phyloP scores from a whole-genome alignment of 2,329 filamentous ascomycete species.

The Calonectria montana region DNA sequence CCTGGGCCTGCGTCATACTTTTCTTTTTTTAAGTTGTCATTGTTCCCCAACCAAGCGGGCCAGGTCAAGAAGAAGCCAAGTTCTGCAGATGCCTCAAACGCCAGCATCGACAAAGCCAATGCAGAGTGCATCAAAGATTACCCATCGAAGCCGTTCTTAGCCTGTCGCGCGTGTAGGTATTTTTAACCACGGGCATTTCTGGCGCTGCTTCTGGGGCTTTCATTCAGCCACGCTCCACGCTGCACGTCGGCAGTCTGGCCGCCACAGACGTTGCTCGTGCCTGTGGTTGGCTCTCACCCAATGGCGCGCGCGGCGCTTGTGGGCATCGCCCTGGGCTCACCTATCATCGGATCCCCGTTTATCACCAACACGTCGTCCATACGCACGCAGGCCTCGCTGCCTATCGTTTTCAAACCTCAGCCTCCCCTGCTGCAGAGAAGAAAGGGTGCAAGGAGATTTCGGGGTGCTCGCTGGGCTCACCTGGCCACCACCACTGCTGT shows the following conservation, averaged over 20 bases:
- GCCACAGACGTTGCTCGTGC: not conserved
- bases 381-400: not conserved
- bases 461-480: not conserved
- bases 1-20: not conserved
- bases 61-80: not conserved
- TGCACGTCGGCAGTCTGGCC: slow-evolving; percentile 5
- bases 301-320: slow-evolving; percentile 4
- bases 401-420: not conserved
- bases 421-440: not conserved
- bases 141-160: not conserved
- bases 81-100: not conserved
- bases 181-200: slow-evolving; percentile 12
- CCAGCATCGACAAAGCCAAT: not conserved
- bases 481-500: not conserved
- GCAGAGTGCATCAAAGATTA: not conserved
- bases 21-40: not conserved
- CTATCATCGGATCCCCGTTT: not conserved
- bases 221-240: slow-evolving; percentile 11
- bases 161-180: not conserved
- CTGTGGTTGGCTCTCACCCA: not conserved
- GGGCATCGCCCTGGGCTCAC: not conserved
- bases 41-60: not conserved
- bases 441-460: not conserved
- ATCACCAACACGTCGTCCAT: not conserved
- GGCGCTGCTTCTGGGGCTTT: not conserved